Base-by-base conservation (phyloP, 1,139 yeast species). In the Zygosaccharomyces sapae region DNA sequence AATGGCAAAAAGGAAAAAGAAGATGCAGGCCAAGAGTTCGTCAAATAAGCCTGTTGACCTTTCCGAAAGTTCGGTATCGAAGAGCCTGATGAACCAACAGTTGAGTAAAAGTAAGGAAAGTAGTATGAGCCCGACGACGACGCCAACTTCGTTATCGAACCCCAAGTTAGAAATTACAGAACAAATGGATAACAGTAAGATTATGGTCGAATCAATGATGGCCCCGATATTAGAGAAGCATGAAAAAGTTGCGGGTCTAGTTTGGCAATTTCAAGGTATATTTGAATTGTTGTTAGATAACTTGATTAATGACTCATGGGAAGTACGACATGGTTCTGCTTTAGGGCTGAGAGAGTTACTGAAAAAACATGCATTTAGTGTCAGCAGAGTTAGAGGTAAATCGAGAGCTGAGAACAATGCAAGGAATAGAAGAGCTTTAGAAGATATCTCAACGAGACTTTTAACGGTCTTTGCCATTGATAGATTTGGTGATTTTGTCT, bases 251-350 rank as follows among this genome's bases (percentile, higher is more conserved):
- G 81, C 86, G 0, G 92, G 89, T 4, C 72, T 83, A 42, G 85
- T 87, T 0, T 94, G 98, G 97, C 95, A 89, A 49, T 87, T 90
- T 58, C 97, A 90, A 72, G 96, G 97, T n/a, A 83, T 92, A n/a
- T 89, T 85, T 62, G 97, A 89, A 61, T 70, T 90, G 29, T 68
- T 94, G 38, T 71, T 88, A 53, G 81, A 81, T 38, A 96, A 90
- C 59, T 70, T 94, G 50, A 88, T 88, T 63, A 84, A 85, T 55
- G 94, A 87, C 39, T 75, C 77, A 45, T 94, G 99, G 99, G 98
- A 94, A 69, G 75, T 84, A 13, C 80, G 99, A 58, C 99, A 94
- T 67, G 99, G 98, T 35, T 92, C 97, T 0, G 88, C 96, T 5
- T 74, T 92, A 55, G 98, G 98, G 0, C 72, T 94, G 41, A 76